Conservation (phyloP, 2,329 filamentous ascomycete genomes). For the Neonectria faginata region DNA sequence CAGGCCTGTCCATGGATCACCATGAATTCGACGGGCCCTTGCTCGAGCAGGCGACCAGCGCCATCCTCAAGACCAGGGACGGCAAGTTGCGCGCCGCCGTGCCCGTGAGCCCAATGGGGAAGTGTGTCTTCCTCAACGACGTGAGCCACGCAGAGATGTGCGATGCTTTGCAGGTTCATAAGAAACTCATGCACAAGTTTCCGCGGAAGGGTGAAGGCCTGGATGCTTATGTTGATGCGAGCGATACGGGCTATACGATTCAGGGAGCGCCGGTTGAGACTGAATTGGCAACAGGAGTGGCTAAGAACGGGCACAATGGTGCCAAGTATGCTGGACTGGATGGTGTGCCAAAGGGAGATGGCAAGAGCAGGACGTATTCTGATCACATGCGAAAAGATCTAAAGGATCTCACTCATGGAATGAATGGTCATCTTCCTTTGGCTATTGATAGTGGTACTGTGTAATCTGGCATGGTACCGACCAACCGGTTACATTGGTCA, state of each 20-base stretch:
- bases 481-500: too few species aligned
- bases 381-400: neutral
- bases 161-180: conserved; percentile 70
- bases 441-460: neutral
- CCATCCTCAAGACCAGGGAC: conserved; percentile 78
- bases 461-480: neutral
- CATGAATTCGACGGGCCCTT: conserved; percentile 74
- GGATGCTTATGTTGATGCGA: conserved; percentile 76
- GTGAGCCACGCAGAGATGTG: conserved; percentile 72
- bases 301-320: neutral
- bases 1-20: conserved; percentile 79
- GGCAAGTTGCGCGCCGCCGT: conserved; percentile 76
- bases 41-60: conserved; percentile 73
- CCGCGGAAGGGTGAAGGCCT: conserved; percentile 73
- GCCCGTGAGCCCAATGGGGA: conserved; percentile 71
- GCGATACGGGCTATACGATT: conserved; percentile 71
- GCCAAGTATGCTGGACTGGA: neutral
- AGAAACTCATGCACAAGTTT: conserved; percentile 71
- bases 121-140: conserved; percentile 77
- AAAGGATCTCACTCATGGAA: neutral
- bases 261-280: conserved; percentile 37
- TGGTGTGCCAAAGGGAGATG: neutral
- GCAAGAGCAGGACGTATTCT: neutral
- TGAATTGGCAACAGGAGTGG: neutral
- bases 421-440: neutral